phyloP scores from a whole-genome alignment of 2,329 filamentous ascomycete genomes.

The Fusarium fracticaudum region DNA sequence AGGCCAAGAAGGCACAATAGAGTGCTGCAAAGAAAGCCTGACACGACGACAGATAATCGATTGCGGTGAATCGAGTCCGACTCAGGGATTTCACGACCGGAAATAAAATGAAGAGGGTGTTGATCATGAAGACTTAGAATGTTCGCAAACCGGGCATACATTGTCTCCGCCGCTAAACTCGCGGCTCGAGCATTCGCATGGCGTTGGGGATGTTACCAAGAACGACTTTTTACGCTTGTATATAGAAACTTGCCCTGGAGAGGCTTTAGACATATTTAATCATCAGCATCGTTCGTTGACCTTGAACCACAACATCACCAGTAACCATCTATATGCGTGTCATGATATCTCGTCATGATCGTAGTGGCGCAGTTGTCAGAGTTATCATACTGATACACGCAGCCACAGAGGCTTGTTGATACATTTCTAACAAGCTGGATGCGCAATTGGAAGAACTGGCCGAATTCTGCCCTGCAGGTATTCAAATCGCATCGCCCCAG shows the following conservation, averaged over 20 bases:
- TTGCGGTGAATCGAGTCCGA: constrained; percentile 39
- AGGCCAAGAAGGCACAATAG: constrained; percentile 74
- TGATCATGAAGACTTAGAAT: constrained; percentile 40
- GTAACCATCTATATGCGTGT: not conserved
- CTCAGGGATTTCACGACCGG: constrained; percentile 9
- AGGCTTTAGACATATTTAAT: constrained; percentile 48
- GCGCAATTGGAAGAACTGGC: not conserved
- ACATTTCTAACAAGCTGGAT: not conserved
- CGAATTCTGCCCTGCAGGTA: not conserved
- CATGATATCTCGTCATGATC: not conserved
- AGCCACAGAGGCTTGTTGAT: not conserved
- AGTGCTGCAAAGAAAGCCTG: constrained; percentile 4
- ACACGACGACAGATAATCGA: constrained; percentile 21
- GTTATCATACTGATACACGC: not conserved
- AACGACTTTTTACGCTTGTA: constrained; percentile 45
- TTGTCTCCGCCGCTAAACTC: constrained; percentile 31
- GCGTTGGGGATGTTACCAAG: constrained; percentile 45
- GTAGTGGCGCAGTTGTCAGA: not conserved
- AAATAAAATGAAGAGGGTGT: constrained; percentile 12
- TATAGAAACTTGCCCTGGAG: constrained; percentile 43
- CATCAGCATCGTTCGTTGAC: constrained; percentile 45
- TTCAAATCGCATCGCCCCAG: not conserved
- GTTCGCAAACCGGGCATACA: constrained; percentile 27
- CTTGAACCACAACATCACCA: not conserved
- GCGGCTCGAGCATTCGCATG: constrained; percentile 42